A percentile compares a stretch with the other conserved stretches of the same genome.
phyloP scores from a whole-genome alignment of 139 green algal species.

The Nannochloris sp. region DNA sequence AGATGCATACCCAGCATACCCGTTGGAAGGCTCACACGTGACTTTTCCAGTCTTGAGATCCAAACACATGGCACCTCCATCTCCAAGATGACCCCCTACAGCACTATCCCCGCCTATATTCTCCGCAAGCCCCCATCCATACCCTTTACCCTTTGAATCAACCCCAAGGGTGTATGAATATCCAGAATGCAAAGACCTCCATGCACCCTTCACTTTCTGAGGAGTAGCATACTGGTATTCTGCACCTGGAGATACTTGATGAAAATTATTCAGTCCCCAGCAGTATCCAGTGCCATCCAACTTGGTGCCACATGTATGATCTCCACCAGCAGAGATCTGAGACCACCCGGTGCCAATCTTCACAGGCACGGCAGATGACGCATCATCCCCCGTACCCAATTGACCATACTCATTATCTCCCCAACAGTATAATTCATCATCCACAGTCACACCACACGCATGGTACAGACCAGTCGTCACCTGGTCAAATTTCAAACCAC shows the following conservation, averaged over 20 bases:
- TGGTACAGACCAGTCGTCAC: neutral
- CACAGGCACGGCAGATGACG: neutral
- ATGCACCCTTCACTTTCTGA: neutral
- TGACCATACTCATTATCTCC: slow-evolving; percentile 1
- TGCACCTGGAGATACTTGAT: neutral
- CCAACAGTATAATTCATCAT: neutral
- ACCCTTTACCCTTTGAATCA: neutral
- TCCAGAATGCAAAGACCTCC: neutral
- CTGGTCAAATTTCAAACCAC: neutral
- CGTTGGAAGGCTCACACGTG: neutral
- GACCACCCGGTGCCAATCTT: neutral
- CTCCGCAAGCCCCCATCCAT: neutral
- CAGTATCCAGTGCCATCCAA: slow-evolving; percentile 3
- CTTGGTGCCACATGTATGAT: neutral
- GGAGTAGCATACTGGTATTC: neutral
- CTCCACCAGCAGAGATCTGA: neutral
- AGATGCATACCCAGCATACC: neutral
- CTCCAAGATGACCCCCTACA: neutral
- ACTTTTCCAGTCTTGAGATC: neutral
- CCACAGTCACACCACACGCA: neutral
- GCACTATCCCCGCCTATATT: neutral
- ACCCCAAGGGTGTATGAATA: neutral
- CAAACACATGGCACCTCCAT: neutral
- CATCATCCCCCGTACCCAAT: neutral
- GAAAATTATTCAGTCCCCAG: slow-evolving; percentile 3